phyloP scores from a whole-genome alignment of 2,329 filamentous ascomycete species.

The Colletotrichum neosansevieriae region DNA sequence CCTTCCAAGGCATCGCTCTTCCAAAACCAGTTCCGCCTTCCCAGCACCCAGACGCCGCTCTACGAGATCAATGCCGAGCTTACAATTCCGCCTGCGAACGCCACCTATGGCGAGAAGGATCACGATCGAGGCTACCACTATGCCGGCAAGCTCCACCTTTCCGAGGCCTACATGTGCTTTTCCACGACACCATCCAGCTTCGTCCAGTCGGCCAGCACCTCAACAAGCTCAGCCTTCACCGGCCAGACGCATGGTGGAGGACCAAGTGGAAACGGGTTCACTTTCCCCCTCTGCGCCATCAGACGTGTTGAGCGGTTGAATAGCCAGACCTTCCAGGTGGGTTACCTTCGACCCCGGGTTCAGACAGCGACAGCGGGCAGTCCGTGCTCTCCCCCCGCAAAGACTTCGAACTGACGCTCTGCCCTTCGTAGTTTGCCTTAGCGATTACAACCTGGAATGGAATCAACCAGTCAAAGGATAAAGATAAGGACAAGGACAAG shows the following conservation, averaged over 20 bases:
- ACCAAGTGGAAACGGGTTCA: slow-evolving; percentile 95
- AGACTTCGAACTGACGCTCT: slow-evolving; percentile 15
- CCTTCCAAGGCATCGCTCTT: slow-evolving; percentile 94
- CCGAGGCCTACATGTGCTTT: slow-evolving; percentile 96
- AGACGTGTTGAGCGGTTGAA: slow-evolving; percentile 92
- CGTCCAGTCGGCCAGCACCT: slow-evolving; percentile 80
- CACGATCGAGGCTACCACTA: slow-evolving; percentile 86
- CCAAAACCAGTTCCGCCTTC: slow-evolving; percentile 95
- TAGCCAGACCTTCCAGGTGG: slow-evolving; percentile 86
- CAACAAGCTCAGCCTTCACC: slow-evolving; percentile 85
- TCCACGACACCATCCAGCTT: slow-evolving; percentile 94
- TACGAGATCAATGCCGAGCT: slow-evolving; percentile 98
- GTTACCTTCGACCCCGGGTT: slow-evolving; percentile 6
- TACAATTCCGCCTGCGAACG: slow-evolving; percentile 82
- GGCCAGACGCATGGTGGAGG: slow-evolving; percentile 94
- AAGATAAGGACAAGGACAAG: slow-evolving; percentile 57
- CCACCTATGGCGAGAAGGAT: slow-evolving; percentile 77
- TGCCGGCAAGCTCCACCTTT: slow-evolving; percentile 91
- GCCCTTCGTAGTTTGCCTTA: slow-evolving; percentile 77
- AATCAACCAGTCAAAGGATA: slow-evolving; percentile 67
- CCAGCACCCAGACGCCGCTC: slow-evolving; percentile 89
- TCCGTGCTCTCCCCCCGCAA: slow-evolving; percentile 24
- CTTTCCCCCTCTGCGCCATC: slow-evolving; percentile 90
- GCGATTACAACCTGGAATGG: slow-evolving; percentile 96
- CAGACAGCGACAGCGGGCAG: slow-evolving; percentile 13